Evolutionary conservation across 1,284 basidiomycete genomes (phyloP).

Genomic region (Naganishia sp.): DNA sequence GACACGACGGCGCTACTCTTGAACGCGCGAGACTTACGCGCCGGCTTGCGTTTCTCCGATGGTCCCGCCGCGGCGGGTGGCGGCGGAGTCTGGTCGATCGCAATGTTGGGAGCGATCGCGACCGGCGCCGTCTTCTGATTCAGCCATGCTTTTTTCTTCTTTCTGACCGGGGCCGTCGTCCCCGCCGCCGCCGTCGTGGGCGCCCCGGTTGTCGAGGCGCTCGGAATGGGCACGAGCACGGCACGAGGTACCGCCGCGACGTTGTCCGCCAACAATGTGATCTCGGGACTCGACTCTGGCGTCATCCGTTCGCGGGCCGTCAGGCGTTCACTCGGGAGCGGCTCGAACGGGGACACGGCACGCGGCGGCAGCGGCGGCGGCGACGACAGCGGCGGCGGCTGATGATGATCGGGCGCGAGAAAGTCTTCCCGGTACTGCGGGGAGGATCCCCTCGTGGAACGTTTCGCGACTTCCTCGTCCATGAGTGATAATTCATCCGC

Average conservation of each 20-base stretch:
- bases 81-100: constrained; percentile 1
- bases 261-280: constrained; percentile 6
- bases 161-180: background rate
- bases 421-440: background rate
- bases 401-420: background rate
- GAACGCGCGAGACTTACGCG: constrained; percentile 3
- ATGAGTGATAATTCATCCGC: constrained; percentile 24
- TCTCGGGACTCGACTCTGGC: constrained; percentile 22
- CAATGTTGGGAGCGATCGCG: constrained; percentile 16
- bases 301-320: background rate
- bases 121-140: constrained; percentile 2
- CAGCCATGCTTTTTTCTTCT: constrained; percentile 20
- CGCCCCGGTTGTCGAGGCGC: background rate
- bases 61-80: background rate
- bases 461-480: constrained; percentile 12
- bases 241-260: background rate
- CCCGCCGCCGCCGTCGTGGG: background rate
- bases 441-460: constrained; percentile 11
- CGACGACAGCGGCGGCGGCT: background rate
- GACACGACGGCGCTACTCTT: background rate
- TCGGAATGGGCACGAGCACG: background rate
- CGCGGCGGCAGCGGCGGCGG: background rate
- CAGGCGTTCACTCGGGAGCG: background rate
- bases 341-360: background rate
- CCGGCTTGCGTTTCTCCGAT: background rate